Conservation (phyloP, 106 monocot genomes). For the Gastrodia elata region DNA sequence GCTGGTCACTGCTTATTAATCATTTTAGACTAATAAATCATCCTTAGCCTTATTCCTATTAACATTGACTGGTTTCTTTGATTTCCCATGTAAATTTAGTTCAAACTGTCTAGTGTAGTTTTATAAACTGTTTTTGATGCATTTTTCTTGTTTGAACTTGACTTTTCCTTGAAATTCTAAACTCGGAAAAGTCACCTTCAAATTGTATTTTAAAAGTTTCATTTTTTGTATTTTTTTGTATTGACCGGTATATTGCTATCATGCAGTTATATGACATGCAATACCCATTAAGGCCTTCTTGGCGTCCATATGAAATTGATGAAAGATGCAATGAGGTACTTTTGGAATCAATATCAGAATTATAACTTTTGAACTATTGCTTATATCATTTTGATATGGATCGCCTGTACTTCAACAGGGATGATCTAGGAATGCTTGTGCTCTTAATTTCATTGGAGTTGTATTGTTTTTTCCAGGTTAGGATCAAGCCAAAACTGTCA, state of each 20-base stretch:
- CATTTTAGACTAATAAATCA: neutral
- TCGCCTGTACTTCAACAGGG: neutral
- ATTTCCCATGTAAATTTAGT: neutral
- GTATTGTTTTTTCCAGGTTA: constrained; percentile 14
- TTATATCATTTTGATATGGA: neutral
- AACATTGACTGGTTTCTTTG: neutral
- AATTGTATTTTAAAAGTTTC: neutral
- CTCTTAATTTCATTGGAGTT: neutral
- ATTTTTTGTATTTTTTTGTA: neutral
- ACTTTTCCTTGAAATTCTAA: neutral
- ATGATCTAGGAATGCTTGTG: neutral
- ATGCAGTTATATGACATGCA: constrained; percentile 24
- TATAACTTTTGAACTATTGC: neutral
- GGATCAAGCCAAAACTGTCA: constrained; percentile 13
- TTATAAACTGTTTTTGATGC: neutral
- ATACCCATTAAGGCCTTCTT: constrained; percentile 17
- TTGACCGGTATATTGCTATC: neutral
- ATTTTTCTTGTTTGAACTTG: neutral
- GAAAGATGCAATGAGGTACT: constrained; percentile 21
- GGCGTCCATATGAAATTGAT: constrained; percentile 20
- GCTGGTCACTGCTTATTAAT: neutral
- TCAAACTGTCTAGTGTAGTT: neutral
- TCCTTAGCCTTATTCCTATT: neutral
- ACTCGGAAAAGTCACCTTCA: neutral
- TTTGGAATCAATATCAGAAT: neutral